Base-by-base conservation (phyloP, 495 filamentous ascomycete species). In the Xylaria cubensis region DNA sequence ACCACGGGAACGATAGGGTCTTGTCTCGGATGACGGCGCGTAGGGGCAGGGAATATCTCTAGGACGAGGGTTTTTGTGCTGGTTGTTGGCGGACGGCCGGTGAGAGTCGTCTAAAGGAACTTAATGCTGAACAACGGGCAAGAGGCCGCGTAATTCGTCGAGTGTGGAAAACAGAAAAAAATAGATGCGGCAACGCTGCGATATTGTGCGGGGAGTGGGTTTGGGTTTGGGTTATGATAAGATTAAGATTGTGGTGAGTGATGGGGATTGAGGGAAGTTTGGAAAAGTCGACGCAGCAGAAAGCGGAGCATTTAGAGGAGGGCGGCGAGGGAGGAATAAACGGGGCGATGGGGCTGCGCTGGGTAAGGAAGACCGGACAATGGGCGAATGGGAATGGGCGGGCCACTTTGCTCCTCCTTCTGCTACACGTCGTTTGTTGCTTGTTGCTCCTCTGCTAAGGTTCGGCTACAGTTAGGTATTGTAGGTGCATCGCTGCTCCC, bases 231-330 rank as follows among this genome's bases (percentile, higher is more conserved):
- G 46, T 10, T 53, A 13, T 56, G 50, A 53, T 71, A 66, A 66
- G 69, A 71, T 71, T 71, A 66, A 66, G 69, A 71, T 71, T 72
- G 62, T 71, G 70, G 63, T 71, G 56, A 64, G 46, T 72, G 70
- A 59, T 46, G 63, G 61, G 63, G 63, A 42, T 29, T 29, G 53
- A 72, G 67, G 56, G 70, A 71, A 65, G 70, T 50, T 67, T 36
- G 53, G 70, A 72, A 72, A 66, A 50, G 61, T 32, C 24, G 29
- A 59, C 2, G 15, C 36, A 55, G 44, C 39, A 36, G 70, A 72
- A 67, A 72, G 70, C 70, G 70, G 70, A 72, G 70, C 51, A 66
- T n/a, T 46, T 50, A 24, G 55, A 66, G 34, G 24, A 29, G 51
- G 13, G 26, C 66, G 58, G 66, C 21, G 61, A 46, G 34, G 62